Evolutionary conservation across 148 eudicot species (phyloP).

Genomic region (Vaccinium vitisidaea): DNA sequence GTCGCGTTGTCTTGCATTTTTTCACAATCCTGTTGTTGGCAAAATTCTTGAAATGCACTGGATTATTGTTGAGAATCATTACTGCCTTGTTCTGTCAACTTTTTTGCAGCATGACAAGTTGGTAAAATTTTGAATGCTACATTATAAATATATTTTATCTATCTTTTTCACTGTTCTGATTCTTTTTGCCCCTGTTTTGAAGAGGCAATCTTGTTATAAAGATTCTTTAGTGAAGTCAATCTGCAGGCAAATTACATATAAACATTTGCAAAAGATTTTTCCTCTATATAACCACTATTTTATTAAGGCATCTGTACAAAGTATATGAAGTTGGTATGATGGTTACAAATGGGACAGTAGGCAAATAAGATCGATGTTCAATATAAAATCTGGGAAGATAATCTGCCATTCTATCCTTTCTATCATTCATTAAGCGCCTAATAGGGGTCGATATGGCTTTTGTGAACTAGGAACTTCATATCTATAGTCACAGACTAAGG

Average conservation of each 20-base stretch:
- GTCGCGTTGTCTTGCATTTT: neutral
- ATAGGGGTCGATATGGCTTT: neutral
- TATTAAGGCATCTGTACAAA: neutral
- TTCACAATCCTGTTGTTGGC: neutral
- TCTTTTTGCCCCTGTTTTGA: neutral
- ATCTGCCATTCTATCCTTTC: neutral
- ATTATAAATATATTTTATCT: neutral
- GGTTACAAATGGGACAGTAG: neutral
- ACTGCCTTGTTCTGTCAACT: neutral
- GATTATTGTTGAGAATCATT: neutral
- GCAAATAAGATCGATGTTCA: neutral
- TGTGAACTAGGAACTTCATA: neutral
- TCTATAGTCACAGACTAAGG: neutral
- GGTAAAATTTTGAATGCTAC: neutral
- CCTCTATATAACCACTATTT: neutral
- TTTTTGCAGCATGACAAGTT: neutral
- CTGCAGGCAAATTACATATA: neutral
- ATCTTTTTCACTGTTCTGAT: neutral
- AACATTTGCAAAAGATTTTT: neutral
- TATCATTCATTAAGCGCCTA: neutral
- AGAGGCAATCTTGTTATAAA: neutral
- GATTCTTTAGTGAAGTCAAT: slow-evolving; percentile 5
- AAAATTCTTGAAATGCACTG: neutral
- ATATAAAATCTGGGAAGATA: neutral
- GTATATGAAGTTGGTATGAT: too few relatives aligned